These are phyloP conservation scores for Hydnomerulius pinastri DNA, from an alignment of 768 basidiomycete genomes.

Conservation along the genomic window DNA sequence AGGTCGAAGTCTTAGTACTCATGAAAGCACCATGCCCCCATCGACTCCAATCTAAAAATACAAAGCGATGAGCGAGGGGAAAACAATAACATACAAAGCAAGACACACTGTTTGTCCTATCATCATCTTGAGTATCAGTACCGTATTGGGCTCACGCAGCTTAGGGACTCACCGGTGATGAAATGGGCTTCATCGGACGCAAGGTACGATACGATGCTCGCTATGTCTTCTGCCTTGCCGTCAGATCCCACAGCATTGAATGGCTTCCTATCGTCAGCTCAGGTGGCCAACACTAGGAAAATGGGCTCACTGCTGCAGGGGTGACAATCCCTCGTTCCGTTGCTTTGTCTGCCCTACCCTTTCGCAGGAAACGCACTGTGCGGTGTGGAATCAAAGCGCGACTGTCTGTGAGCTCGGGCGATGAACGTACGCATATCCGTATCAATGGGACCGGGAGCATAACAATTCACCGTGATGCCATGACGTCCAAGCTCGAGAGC, in stretches of 20 bases:
- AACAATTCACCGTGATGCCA: constrained; percentile 27
- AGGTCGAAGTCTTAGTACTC: no score
- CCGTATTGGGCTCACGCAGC: not conserved
- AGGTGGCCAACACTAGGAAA: no score
- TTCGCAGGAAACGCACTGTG: no score
- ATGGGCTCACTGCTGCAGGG: no score
- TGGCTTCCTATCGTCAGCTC: no score
- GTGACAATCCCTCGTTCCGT: no score
- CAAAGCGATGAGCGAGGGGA: no score
- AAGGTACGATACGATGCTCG: constrained; percentile 28
- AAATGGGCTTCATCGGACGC: constrained; percentile 27
- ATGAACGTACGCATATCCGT: constrained; percentile 6
- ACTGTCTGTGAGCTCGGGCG: no score
- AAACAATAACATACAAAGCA: not conserved
- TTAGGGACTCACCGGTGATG: constrained; percentile 23
- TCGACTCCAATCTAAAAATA: not conserved
- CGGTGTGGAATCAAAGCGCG: no score
- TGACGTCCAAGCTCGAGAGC: constrained; percentile 10
- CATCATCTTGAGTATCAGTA: not conserved
- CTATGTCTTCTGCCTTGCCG: constrained; percentile 22
- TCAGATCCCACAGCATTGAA: constrained; percentile 1
- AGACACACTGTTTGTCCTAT: not conserved
- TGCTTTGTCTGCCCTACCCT: no score
- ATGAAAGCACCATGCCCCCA: not conserved
- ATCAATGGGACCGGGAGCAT: constrained; percentile 17